Base-by-base conservation (phyloP, 2,329 filamentous ascomycete genomes). In the Lomentospora prolificans region DNA sequence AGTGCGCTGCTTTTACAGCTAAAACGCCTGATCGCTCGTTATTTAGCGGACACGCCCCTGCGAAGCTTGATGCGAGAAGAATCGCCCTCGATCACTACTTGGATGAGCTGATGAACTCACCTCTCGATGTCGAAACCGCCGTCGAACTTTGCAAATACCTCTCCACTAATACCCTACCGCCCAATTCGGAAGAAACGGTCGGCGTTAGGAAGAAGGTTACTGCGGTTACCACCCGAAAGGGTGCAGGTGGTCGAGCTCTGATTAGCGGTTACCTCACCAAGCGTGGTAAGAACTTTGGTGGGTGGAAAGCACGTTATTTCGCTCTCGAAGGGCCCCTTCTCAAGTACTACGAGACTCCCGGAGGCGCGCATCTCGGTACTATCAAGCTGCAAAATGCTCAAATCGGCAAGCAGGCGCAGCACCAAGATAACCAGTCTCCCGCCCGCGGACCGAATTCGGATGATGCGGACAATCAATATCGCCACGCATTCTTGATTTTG, bases 251-350 rank as follows among this genome's bases (percentile, higher is more conserved):
- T 3, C 82, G 84, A 51, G 83, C 86, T 7, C 78, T 85, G 58
- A 90, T 89, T 65, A 91, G 85, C 65, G 94, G 94, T 7, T 99
- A 97, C 69, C 74, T 99, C 52, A 97, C 94, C 2, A 99, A 99
- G 74, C 83, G 89, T 62, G 94, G 94, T 51, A 99, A 99, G 76
- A 97, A 97, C 65, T 99, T 99, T 72, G 94, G 94, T 53, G 94
- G 94, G 51, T 99, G 94, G 94, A 99, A 99, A 71, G 91, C 90
- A 9, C 73, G 82, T 31, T 84, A 82, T 64, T 85, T 85, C 64
- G 71, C 82, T 22, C 72, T 83, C 10, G 79, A 82, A 54, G 79
- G 80, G 0, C 78, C 79, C n/a, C 70, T 75, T 7, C 64, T 99
- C 63, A 90, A 87, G 64, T 99, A 99, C 67, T 97, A 89, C 64